These are phyloP conservation scores for Gaillardinia entomophila DNA, from an alignment of 805 yeast genomes.

Conservation along the genomic window DNA sequence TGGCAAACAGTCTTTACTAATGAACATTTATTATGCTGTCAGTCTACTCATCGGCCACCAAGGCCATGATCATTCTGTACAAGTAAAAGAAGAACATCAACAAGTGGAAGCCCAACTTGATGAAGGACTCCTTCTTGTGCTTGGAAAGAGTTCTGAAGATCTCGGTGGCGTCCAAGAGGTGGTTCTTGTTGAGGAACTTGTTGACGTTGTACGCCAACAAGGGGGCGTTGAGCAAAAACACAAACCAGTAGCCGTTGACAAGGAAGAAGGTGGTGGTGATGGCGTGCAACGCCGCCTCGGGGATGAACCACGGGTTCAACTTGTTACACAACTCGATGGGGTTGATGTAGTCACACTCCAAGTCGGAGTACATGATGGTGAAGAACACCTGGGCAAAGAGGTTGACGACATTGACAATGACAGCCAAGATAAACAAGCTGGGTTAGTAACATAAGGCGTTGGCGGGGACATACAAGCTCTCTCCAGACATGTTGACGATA, in stretches of 20 bases:
- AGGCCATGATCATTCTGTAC: slow-evolving; percentile 92
- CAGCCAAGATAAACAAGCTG: slow-evolving; percentile 69
- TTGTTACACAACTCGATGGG: slow-evolving; percentile 95
- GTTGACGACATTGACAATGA: slow-evolving; percentile 78
- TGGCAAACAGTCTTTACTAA: too few relatives aligned
- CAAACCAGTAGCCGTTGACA: slow-evolving; percentile 88
- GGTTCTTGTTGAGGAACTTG: slow-evolving; percentile 73
- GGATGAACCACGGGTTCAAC: slow-evolving; percentile 80
- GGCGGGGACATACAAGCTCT: slow-evolving; percentile 18
- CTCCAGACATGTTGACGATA: slow-evolving; percentile 19
- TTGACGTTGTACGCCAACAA: slow-evolving; percentile 77
- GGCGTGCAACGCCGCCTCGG: slow-evolving; percentile 84
- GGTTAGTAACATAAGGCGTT: background rate
- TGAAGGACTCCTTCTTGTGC: slow-evolving; percentile 87
- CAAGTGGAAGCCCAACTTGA: slow-evolving; percentile 87
- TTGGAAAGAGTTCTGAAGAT: slow-evolving; percentile 90
- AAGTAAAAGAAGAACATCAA: slow-evolving; percentile 91
- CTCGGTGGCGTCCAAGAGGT: slow-evolving; percentile 93
- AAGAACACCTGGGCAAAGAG: slow-evolving; percentile 90
- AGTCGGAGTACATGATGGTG: slow-evolving; percentile 91
- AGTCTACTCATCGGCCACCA: slow-evolving; percentile 60
- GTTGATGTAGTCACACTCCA: slow-evolving; percentile 94
- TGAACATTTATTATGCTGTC: background rate
- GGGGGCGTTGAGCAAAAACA: slow-evolving; percentile 78
- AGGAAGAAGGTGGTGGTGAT: slow-evolving; percentile 64